Base-by-base conservation (phyloP, 2,329 filamentous ascomycete species). In the Fusarium chuoi region DNA sequence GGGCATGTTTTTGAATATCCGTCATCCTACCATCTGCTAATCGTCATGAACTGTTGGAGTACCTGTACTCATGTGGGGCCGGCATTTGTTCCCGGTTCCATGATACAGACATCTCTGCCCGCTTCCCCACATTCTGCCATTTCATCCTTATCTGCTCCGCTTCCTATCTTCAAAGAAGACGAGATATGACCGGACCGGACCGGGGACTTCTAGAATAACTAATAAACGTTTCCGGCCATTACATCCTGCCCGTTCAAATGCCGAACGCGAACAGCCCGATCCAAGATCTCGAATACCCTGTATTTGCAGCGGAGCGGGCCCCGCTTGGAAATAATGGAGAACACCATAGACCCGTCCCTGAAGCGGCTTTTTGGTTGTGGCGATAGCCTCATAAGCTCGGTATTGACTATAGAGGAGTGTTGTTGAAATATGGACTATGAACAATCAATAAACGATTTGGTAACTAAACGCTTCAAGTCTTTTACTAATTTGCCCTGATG, bases 41-140 rank as follows among this genome's bases (percentile, higher is more conserved):
- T 55, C 24, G 28, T 57, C 38, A 26, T 64, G 28, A 44, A 56
- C n/a, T 30, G 28, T 39, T 51, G 56, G 41, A 59, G 42, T 49
- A 51, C 30, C 39, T 48, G 15, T 26, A 36, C 24, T 30, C 22
- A n/a, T 57, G 68, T 55, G 76, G 76, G 75, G 55, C 76, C 76
- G 76, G 76, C 65, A 73, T 66, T 62, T 33, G n/a, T 62, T 77
- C 71, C 76, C 76, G 76, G 76, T 76, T 73, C n/a, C n/a, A n/a
- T n/a, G 60, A 52, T 57, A 42, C 56, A 55, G 65, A 61, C 49
- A 39, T 41, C 45, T 44, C 51, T 63, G 39, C 46, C 8, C 22
- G 41, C 38, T 38, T n/a, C 62, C 45, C 68, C 71, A 58, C 62
- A 62, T 68, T 52, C 41, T 49, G 41, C 17, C 36, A 36, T 30